Evolutionary conservation across 352 stramenopile species (phyloP), one percentile per base, ranked within the genome.

Genomic region (Globisporangium iwayamae): DNA sequence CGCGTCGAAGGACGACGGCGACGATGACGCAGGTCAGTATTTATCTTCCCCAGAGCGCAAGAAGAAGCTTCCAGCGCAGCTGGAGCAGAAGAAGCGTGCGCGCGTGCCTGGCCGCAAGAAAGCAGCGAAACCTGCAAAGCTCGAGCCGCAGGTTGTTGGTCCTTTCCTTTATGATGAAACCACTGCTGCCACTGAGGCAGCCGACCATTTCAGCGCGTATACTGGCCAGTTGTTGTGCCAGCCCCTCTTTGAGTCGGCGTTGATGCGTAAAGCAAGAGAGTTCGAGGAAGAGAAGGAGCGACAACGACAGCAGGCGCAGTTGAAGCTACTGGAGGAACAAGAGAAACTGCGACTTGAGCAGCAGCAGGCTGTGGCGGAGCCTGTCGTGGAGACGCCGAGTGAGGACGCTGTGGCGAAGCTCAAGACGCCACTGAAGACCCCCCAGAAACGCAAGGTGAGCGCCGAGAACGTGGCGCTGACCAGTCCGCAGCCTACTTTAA

Each of bases 71-170:
- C 80, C 78, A 20, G 71, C 78, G 0, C 77, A 85, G 63, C 67
- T 85, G 10, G 64, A 74, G 36, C 70, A 80, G 48, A 83, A 83
- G 58, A 83, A 84, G 47, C 71, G 74, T 7, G 48, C 46, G 16
- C 62, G 62, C 4, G 65, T 62, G n/a, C n/a, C 66, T 34, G 68
- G 60, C 18, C 76, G 75, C 55, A 80, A 78, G 22, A 91, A 91
- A 64, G 68, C 74, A 14, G 62, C 75, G 20, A 92, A 93, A 62
- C 73, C 86, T 1, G 81, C 74, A 3, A 91, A 91, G 67, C 66
- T 93, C 28, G 76, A 85, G 45, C 77, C 84, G 4, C 72, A 87
- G 41, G 72, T 94, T 22, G 46, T 81, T 4, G 85, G 85, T 14
- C 85, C 83, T 3, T 87, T 60, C 30, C 3, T 32, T 34, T 79